Evolutionary conservation across 148 eudicot species (phyloP).

Genomic region (Arbutus unedo): DNA sequence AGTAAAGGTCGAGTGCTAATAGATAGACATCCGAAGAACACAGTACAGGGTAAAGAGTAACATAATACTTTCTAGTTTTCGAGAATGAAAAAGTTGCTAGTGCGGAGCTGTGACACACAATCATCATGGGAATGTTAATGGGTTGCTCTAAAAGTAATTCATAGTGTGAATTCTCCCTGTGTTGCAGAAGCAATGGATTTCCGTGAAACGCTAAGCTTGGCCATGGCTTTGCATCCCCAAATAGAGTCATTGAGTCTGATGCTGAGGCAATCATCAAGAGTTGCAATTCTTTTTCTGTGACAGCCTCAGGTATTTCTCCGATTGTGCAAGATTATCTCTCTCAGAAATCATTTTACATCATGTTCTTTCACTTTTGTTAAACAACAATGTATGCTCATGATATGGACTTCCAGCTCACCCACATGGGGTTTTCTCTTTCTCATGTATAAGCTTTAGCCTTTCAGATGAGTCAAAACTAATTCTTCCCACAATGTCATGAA

Average conservation of each 20-base stretch:
- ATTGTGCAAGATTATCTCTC: no score
- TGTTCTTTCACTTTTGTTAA: not conserved
- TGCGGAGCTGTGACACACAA: not conserved
- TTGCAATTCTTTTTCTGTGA: no score
- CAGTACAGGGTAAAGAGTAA: not conserved
- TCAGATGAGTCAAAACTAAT: not conserved
- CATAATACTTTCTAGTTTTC: not conserved
- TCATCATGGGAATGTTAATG: not conserved
- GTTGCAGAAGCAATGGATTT: no score
- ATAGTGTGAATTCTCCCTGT: no score
- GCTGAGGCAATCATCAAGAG: no score
- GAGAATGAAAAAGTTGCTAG: not conserved
- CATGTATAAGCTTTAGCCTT: not conserved
- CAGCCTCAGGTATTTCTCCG: no score
- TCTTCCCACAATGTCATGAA: not conserved
- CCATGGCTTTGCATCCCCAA: no score
- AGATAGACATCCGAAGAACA: slow-evolving; percentile 6
- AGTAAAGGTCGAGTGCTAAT: not conserved
- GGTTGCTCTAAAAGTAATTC: no score
- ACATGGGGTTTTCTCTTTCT: not conserved
- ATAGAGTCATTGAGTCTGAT: no score
- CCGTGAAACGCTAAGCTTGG: no score
- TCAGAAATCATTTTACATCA: no score
- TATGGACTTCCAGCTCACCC: not conserved
- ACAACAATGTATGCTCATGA: not conserved